Evolutionary conservation across 345 rosid genomes (phyloP).

Genomic region (Hibiscus trionum): DNA sequence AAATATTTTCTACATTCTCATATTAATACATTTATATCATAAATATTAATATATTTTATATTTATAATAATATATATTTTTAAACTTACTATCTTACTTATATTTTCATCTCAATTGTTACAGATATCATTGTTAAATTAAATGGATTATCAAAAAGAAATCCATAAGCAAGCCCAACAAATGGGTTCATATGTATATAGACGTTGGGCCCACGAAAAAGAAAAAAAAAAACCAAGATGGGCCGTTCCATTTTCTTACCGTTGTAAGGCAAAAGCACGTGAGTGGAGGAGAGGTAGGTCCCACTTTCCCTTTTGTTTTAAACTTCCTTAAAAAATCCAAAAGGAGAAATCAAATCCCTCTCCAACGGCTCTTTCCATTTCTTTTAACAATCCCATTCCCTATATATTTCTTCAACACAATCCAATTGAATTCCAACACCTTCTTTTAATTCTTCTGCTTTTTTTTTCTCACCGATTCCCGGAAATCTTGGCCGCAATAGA

Average conservation of each 20-base stretch:
- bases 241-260: conserved; percentile 18
- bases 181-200: no score
- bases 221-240: no score
- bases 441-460: neutral
- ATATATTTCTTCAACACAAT: neutral
- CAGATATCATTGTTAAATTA: no score
- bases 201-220: no score
- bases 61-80: no score
- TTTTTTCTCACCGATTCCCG: neutral
- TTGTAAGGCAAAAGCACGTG: conserved; percentile 5
- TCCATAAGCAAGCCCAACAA: no score
- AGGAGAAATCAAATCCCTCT: neutral
- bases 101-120: no score
- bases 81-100: no score
- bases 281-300: neutral
- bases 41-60: no score
- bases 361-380: conserved; percentile 35
- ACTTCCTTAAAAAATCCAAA: conserved; percentile 7
- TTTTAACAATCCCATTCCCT: neutral
- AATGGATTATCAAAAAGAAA: no score
- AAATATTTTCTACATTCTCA: no score
- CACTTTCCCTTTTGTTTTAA: conserved; percentile 9
- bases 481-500: neutral
- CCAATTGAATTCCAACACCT: neutral
- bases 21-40: no score